phyloP scores from a whole-genome alignment of 768 basidiomycete species.

The Mycena latifolia region DNA sequence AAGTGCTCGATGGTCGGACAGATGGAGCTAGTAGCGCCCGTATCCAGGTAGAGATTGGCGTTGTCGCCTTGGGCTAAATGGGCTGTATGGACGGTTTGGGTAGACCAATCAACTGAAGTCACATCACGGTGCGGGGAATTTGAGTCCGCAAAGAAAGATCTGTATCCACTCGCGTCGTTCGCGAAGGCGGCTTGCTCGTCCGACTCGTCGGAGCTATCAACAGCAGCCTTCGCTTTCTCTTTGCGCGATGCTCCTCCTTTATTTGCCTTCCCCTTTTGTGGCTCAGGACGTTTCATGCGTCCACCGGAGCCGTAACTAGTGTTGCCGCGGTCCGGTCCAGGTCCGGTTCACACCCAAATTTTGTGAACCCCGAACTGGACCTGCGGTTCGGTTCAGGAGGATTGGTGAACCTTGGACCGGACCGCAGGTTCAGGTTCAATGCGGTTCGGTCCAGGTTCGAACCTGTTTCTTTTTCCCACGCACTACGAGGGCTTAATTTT shows the following conservation, averaged over 20 bases:
- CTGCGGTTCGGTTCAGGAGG: too few relatives aligned
- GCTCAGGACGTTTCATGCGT: not conserved
- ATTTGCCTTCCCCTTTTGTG: not conserved
- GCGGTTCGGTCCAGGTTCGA: too few relatives aligned
- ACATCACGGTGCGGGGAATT: not conserved
- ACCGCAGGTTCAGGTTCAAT: too few relatives aligned
- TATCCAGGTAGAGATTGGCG: not conserved
- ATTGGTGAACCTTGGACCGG: too few relatives aligned
- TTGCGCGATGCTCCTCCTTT: not conserved
- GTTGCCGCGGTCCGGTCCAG: too few relatives aligned
- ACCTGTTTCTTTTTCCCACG: too few relatives aligned
- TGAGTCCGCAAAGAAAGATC: not conserved
- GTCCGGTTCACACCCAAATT: too few relatives aligned
- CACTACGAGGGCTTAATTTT: too few relatives aligned
- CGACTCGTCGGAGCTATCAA: constrained; percentile 2
- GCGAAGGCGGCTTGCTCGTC: not conserved
- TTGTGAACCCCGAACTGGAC: too few relatives aligned
- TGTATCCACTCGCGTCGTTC: not conserved
- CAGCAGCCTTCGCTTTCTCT: constrained; percentile 3
- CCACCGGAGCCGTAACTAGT: constrained; percentile 4
- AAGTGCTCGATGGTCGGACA: constrained; percentile 6
- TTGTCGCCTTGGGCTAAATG: not conserved
- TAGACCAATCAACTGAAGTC: not conserved
- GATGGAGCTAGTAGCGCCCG: constrained; percentile 16
- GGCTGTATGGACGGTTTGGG: not conserved